phyloP scores from a whole-genome alignment of 148 eudicot genomes.

The Dianthus caryophyllus region DNA sequence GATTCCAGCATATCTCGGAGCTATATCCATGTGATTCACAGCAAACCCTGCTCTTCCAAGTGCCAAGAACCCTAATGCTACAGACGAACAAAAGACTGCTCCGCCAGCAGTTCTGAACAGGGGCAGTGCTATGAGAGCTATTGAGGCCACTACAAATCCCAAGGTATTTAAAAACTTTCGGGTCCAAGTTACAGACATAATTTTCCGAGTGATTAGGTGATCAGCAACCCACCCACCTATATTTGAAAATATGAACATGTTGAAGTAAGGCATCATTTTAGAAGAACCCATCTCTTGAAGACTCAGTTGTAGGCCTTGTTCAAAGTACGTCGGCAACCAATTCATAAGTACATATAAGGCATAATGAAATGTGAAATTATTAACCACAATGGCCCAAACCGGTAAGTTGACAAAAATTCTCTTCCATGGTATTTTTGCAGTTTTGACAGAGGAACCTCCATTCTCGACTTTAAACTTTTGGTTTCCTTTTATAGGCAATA shows the following conservation, averaged over 20 bases:
- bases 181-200: constrained; percentile 64
- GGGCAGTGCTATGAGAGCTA: constrained; percentile 70
- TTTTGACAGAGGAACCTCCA: constrained; percentile 37
- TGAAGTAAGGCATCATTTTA: constrained; percentile 75
- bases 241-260: constrained; percentile 76
- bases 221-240: constrained; percentile 85
- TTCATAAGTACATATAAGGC: constrained; percentile 92
- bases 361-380: constrained; percentile 93
- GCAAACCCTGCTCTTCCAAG: constrained; percentile 99
- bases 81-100: constrained; percentile 82
- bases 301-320: constrained; percentile 76
- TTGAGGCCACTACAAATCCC: constrained; percentile 73
- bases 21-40: constrained; percentile 95
- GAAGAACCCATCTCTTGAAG: constrained; percentile 96
- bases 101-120: constrained; percentile 66
- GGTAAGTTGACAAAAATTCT: constrained; percentile 60
- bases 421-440: constrained; percentile 71
- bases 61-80: constrained; percentile 91
- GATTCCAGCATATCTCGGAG: constrained; percentile 92
- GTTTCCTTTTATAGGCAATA: constrained; percentile 56
- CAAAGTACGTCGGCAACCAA: constrained; percentile 93
- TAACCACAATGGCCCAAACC: constrained; percentile 92
- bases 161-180: constrained; percentile 74
- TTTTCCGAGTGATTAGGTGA: constrained; percentile 61
- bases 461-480: constrained; percentile 49